Evolutionary conservation across 2,329 filamentous ascomycete species (phyloP).

Genomic region (Sclerotiophoma versabilis): DNA sequence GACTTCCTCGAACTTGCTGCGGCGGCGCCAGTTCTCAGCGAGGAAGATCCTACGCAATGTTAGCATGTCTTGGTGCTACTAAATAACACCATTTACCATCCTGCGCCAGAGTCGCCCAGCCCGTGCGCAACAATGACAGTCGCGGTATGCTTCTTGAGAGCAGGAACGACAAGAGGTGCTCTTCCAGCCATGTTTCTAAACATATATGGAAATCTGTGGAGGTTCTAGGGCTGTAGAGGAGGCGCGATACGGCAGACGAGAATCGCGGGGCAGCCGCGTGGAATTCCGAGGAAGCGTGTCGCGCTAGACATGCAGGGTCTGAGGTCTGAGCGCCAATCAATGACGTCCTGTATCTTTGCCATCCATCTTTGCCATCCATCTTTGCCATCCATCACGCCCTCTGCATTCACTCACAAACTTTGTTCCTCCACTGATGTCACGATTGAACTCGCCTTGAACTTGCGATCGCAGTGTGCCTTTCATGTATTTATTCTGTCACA

Average conservation of each 20-base stretch:
- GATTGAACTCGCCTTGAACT: not conserved
- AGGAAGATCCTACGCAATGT: slow-evolving; percentile 66
- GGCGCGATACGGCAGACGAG: slow-evolving; percentile 9
- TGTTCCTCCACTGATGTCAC: slow-evolving; percentile 11
- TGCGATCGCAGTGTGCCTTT: too few relatives aligned
- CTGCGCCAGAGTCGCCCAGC: slow-evolving; percentile 79
- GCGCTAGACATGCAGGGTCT: slow-evolving; percentile 35
- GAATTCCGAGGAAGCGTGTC: slow-evolving; percentile 12
- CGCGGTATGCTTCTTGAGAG: slow-evolving; percentile 83
- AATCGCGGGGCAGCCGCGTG: slow-evolving; percentile 26
- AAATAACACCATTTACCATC: slow-evolving; percentile 64
- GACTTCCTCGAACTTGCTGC: slow-evolving; percentile 83
- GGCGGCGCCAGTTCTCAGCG: slow-evolving; percentile 85
- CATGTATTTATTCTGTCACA: not conserved
- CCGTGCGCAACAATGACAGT: slow-evolving; percentile 96
- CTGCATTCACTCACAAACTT: slow-evolving; percentile 9
- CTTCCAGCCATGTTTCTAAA: slow-evolving; percentile 43
- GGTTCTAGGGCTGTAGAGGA: not conserved
- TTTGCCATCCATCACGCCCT: slow-evolving; percentile 30
- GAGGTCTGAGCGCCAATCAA: slow-evolving; percentile 42
- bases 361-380: slow-evolving; percentile 9
- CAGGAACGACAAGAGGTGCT: slow-evolving; percentile 74
- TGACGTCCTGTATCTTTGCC: slow-evolving; percentile 34
- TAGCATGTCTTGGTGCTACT: slow-evolving; percentile 14
- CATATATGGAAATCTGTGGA: slow-evolving; percentile 4